These are phyloP conservation scores for Aurinia saxatilis DNA, from an alignment of 345 rosid genomes.

Conservation along the genomic window DNA sequence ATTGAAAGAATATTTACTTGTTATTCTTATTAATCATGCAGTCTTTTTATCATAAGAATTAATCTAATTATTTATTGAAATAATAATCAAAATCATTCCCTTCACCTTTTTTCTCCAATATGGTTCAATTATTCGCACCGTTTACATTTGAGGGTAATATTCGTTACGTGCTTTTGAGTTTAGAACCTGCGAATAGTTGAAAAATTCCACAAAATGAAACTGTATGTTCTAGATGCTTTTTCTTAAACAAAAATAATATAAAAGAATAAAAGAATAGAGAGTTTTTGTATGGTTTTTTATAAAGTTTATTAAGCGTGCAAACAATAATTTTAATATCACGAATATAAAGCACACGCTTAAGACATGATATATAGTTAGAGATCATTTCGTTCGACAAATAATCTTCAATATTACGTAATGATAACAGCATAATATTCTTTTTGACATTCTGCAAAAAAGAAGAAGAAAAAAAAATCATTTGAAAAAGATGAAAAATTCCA, in stretches of 20 bases:
- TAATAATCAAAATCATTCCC: slow-evolving; percentile 7
- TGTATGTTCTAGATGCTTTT: slow-evolving; percentile 6
- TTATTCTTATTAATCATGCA: slow-evolving; percentile 23
- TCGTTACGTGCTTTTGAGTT: slow-evolving; percentile 15
- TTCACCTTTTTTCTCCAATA: too few relatives aligned
- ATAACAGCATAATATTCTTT: slow-evolving; percentile 6
- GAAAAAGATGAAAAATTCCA: not conserved
- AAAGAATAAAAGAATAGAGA: not conserved
- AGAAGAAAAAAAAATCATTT: not conserved
- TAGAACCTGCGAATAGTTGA: slow-evolving; percentile 23
- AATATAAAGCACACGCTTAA: slow-evolving; percentile 4
- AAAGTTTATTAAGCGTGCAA: slow-evolving; percentile 20
- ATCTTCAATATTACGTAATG: slow-evolving; percentile 6
- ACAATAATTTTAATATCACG: slow-evolving; percentile 18
- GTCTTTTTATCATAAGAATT: not conserved
- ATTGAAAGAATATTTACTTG: slow-evolving; percentile 29
- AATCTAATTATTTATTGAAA: not conserved
- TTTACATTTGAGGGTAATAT: slow-evolving; percentile 19
- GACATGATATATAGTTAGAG: slow-evolving; percentile 18
- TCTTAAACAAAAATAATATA: not conserved
- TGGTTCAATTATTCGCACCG: slow-evolving; percentile 6
- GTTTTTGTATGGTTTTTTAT: not conserved
- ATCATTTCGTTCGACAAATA: slow-evolving; percentile 1
- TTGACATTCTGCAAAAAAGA: slow-evolving; percentile 12
- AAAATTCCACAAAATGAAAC: not conserved